phyloP scores from a whole-genome alignment of 1,284 basidiomycete genomes.

The Irpex sp. region DNA sequence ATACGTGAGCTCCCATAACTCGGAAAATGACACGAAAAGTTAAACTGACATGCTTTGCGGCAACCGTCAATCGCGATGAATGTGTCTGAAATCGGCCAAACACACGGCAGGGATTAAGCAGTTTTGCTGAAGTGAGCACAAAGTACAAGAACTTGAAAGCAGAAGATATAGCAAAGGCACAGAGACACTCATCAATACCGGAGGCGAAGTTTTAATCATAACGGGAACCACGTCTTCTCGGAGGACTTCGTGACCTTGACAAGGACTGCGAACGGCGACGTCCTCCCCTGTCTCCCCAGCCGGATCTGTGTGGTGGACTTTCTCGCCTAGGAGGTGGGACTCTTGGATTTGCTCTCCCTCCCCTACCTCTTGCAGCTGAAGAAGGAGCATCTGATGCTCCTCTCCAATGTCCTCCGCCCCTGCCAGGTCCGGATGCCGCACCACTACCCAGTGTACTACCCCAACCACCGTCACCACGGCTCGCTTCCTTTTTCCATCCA shows the following conservation, averaged over 20 bases:
- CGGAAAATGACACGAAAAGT: no score
- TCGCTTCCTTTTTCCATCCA: constrained; percentile 33
- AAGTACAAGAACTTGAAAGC: constrained; percentile 1
- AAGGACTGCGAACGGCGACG: constrained; percentile 36
- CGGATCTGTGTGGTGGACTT: constrained; percentile 38
- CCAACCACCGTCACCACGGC: constrained; percentile 45
- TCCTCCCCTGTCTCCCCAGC: constrained; percentile 29
- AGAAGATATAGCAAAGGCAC: no score
- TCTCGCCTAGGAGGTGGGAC: constrained; percentile 31
- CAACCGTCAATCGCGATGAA: no score
- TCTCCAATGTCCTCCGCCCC: constrained; percentile 67
- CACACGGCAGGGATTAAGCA: neutral
- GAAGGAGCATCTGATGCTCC: constrained; percentile 51
- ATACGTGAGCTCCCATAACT: no score
- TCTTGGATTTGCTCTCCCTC: constrained; percentile 31
- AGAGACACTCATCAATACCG: neutral
- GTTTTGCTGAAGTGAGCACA: neutral
- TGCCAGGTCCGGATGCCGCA: constrained; percentile 28
- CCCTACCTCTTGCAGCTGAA: constrained; percentile 29
- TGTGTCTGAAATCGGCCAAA: no score
- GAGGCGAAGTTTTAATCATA: constrained; percentile 21
- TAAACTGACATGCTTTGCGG: no score
- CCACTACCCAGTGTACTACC: constrained; percentile 30
- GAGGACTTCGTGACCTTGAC: constrained; percentile 36
- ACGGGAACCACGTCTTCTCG: constrained; percentile 24